Percentiles rank a stretch among this genome's conserved stretches.
Conservation (phyloP, 2,329 filamentous ascomycete species). For the Eurotiales sp. region DNA sequence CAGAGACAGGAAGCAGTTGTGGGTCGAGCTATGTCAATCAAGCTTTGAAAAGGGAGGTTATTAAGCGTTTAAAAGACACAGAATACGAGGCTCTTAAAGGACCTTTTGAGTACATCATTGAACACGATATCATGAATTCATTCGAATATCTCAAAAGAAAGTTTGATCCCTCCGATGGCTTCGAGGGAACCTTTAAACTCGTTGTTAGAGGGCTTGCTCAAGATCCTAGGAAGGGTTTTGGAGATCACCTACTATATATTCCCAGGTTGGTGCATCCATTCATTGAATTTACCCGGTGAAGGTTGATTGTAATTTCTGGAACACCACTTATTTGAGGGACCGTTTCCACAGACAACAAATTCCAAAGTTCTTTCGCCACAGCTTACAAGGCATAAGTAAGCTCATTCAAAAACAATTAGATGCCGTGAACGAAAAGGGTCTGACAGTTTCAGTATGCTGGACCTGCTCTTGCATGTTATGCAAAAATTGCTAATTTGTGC, state of each 20-base stretch:
- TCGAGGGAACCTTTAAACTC: not conserved
- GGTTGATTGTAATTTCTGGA: too few relatives aligned
- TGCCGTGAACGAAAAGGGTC: not conserved
- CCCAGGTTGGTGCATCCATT: not conserved
- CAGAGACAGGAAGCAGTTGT: not conserved
- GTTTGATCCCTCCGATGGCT: not conserved
- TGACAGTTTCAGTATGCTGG: not conserved
- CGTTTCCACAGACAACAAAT: not conserved
- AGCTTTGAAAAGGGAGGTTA: not conserved
- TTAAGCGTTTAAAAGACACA: not conserved
- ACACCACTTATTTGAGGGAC: too few relatives aligned
- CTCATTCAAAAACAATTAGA: not conserved
- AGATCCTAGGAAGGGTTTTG: not conserved
- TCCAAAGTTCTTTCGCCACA: not conserved
- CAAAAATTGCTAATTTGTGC: not conserved
- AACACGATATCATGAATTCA: not conserved
- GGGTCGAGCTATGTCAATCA: not conserved
- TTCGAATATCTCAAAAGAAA: not conserved
- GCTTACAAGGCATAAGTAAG: not conserved
- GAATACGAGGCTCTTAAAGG: not conserved
- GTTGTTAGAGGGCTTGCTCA: not conserved
- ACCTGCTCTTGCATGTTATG: too few relatives aligned
- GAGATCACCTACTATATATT: not conserved
- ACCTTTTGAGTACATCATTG: not conserved
- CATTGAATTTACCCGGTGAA: too few relatives aligned